These are phyloP conservation scores for Casuarina equisetifolia DNA, from an alignment of 306 rosid genomes.

Conservation along the genomic window DNA sequence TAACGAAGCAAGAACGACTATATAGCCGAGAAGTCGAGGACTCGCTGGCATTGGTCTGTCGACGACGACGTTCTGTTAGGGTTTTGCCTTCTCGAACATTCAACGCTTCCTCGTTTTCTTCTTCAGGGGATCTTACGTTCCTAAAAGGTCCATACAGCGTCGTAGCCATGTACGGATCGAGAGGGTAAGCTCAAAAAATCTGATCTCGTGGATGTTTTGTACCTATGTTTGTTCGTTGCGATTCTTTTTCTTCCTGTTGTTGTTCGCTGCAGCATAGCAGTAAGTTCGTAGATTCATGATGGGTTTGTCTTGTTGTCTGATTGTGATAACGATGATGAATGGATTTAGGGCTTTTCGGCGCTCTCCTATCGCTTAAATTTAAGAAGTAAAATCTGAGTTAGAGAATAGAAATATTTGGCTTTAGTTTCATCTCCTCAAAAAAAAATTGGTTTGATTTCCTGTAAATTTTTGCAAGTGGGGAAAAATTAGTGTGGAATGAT, in stretches of 20 bases:
- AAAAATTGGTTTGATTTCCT: not conserved
- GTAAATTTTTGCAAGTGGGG: not conserved
- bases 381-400: not conserved
- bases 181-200: conserved; percentile 11
- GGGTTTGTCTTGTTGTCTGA: not conserved
- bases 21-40: not conserved
- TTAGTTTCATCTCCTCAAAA: not conserved
- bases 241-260: not conserved
- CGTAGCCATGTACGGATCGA: conserved; percentile 17
- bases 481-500: not conserved
- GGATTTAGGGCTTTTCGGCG: not conserved
- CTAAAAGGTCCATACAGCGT: not conserved
- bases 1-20: not conserved
- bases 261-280: not conserved
- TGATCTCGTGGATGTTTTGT: not conserved
- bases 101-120: not conserved
- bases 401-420: not conserved
- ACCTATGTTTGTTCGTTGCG: not conserved
- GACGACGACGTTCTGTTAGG: not conserved
- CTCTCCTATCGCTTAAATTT: not conserved
- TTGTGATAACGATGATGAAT: not conserved
- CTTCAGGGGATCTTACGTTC: not conserved
- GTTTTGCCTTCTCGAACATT: not conserved
- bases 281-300: not conserved
- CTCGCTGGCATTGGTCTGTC: too few species aligned